These are phyloP conservation scores for Ormosia emarginata DNA, from an alignment of 306 rosid species.

Conservation along the genomic window DNA sequence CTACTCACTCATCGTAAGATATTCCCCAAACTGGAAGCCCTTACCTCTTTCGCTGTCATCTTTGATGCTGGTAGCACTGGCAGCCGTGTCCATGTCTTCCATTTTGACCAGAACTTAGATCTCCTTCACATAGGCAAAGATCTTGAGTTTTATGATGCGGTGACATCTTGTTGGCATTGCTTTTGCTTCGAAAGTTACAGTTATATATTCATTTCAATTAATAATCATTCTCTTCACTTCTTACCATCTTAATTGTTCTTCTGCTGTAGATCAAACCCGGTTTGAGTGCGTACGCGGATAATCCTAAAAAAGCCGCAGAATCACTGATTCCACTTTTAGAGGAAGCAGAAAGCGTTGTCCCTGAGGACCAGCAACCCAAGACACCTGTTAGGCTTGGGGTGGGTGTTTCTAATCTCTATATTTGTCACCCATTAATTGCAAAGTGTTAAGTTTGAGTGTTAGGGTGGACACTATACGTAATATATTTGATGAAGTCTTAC, in stretches of 20 bases:
- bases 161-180: neutral
- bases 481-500: too few species aligned
- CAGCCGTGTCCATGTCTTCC: slow-evolving; percentile 72
- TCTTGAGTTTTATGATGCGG: slow-evolving; percentile 50
- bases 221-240: neutral
- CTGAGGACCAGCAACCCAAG: slow-evolving; percentile 34
- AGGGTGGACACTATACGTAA: neutral
- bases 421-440: neutral
- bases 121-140: slow-evolving; percentile 61
- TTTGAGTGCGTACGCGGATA: slow-evolving; percentile 44
- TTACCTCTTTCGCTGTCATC: slow-evolving; percentile 54
- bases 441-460: neutral
- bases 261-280: slow-evolving; percentile 42
- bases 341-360: slow-evolving; percentile 45
- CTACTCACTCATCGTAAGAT: slow-evolving; percentile 42
- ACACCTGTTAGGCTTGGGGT: slow-evolving; percentile 75
- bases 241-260: neutral
- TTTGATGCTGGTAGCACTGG: slow-evolving; percentile 92
- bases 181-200: neutral
- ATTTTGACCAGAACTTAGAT: slow-evolving; percentile 53
- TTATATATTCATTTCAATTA: neutral
- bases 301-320: slow-evolving; percentile 46
- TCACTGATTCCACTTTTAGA: slow-evolving; percentile 45
- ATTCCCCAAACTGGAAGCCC: slow-evolving; percentile 4
- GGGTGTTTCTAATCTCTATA: neutral